Conservation (phyloP, 2,329 filamentous ascomycete genomes). For the Fusarium tjaetaba region DNA sequence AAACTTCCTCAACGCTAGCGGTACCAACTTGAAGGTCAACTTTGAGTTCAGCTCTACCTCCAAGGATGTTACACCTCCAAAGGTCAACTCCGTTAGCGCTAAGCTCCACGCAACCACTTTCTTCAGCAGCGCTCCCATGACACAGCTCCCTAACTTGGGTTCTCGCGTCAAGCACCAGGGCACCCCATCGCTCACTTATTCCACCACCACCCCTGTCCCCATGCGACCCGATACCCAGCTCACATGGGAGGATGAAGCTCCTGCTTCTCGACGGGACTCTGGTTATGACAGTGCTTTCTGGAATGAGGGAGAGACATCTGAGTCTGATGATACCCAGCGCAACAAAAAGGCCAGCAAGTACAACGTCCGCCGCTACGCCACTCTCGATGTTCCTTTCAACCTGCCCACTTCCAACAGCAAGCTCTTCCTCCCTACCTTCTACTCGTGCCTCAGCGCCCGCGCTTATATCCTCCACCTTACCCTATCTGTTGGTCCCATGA, state of each 20-base stretch:
- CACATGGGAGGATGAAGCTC: slow-evolving; percentile 54
- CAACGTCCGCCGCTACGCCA: slow-evolving; percentile 53
- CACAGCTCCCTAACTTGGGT: slow-evolving; percentile 61
- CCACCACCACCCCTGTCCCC: slow-evolving; percentile 55
- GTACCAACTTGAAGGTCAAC: slow-evolving; percentile 56
- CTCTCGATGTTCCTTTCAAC: slow-evolving; percentile 58
- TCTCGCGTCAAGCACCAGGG: slow-evolving; percentile 53
- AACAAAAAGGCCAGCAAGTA: slow-evolving; percentile 45
- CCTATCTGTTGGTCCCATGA: slow-evolving; percentile 55
- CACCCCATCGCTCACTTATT: slow-evolving; percentile 59
- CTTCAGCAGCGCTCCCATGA: slow-evolving; percentile 59
- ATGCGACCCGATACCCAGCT: slow-evolving; percentile 48
- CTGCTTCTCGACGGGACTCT: slow-evolving; percentile 58
- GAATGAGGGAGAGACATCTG: slow-evolving; percentile 48
- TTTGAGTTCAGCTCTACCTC: slow-evolving; percentile 60
- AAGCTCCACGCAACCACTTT: slow-evolving; percentile 65
- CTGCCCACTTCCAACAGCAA: slow-evolving; percentile 60
- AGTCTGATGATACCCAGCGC: slow-evolving; percentile 41
- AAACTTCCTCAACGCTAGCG: slow-evolving; percentile 57
- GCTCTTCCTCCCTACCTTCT: slow-evolving; percentile 66
- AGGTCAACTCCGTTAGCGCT: slow-evolving; percentile 58
- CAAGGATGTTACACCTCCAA: slow-evolving; percentile 57
- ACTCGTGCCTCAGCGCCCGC: slow-evolving; percentile 66
- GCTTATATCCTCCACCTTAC: slow-evolving; percentile 63
- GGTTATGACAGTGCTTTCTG: slow-evolving; percentile 60